These are phyloP conservation scores for Hibiscus tridactylites DNA, from an alignment of 345 rosid genomes.

Conservation along the genomic window DNA sequence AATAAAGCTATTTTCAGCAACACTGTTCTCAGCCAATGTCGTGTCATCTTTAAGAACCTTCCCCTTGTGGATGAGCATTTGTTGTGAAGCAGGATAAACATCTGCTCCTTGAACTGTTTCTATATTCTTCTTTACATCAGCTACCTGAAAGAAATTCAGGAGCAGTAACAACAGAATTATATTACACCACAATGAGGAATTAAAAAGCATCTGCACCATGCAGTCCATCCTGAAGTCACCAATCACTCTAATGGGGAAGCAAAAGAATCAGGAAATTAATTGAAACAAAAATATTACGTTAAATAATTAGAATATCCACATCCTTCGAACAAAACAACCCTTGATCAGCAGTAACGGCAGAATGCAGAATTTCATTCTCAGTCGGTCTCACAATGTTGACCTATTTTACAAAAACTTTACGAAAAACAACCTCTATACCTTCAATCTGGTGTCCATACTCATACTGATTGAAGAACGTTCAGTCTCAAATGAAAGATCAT, in stretches of 20 bases:
- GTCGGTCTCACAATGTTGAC: neutral
- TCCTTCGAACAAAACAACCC: neutral
- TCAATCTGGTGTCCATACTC: neutral
- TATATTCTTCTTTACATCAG: slow-evolving; percentile 69
- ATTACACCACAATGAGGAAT: neutral
- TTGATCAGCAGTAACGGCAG: neutral
- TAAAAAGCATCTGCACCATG: neutral
- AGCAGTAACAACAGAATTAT: neutral
- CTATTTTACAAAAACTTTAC: neutral
- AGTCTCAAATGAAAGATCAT: neutral
- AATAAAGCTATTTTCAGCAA: slow-evolving; percentile 65
- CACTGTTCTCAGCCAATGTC: slow-evolving; percentile 65
- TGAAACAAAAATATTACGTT: neutral
- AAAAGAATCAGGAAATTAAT: neutral
- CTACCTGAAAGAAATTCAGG: slow-evolving; percentile 31
- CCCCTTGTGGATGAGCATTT: slow-evolving; percentile 81
- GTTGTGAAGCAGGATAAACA: slow-evolving; percentile 62
- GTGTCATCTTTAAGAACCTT: slow-evolving; percentile 73
- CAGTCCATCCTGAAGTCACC: neutral
- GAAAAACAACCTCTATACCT: neutral
- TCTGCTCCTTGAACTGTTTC: slow-evolving; percentile 60
- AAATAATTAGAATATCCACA: neutral
- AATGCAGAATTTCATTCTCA: neutral
- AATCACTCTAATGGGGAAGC: neutral
- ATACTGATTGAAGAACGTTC: neutral